Evolutionary conservation across 2,329 filamentous ascomycete genomes (phyloP).

Genomic region (Pseudogymnoascus sp.): DNA sequence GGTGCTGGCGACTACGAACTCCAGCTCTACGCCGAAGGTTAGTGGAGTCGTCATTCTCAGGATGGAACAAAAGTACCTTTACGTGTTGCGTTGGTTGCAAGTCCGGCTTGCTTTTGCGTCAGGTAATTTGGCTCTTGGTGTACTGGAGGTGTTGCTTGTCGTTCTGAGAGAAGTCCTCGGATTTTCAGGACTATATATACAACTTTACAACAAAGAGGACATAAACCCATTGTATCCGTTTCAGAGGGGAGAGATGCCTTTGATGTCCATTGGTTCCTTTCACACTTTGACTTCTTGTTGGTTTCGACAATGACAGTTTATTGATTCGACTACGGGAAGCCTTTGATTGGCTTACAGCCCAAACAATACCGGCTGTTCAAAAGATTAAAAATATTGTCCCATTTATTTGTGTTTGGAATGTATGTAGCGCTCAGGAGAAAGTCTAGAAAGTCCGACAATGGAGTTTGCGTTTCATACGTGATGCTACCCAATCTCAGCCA

Average conservation of each 20-base stretch:
- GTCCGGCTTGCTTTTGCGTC: background rate
- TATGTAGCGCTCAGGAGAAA: background rate
- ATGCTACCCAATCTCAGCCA: background rate
- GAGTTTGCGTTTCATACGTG: background rate
- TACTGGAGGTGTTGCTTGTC: background rate
- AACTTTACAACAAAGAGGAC: background rate
- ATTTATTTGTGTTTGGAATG: background rate
- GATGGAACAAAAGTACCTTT: background rate
- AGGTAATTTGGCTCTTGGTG: background rate
- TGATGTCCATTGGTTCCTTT: background rate
- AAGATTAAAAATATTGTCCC: background rate
- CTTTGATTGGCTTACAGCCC: background rate
- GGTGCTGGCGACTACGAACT: slow-evolving; percentile 14
- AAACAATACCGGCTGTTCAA: background rate
- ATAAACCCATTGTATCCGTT: background rate
- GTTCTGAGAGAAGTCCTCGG: background rate
- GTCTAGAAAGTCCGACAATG: background rate
- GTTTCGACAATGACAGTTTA: background rate
- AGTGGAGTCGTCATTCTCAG: background rate
- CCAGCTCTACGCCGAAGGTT: slow-evolving; percentile 23
- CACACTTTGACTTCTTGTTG: background rate
- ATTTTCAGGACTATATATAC: background rate
- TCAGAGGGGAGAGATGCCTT: background rate
- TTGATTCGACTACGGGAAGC: background rate
- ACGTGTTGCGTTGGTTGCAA: background rate